These are phyloP conservation scores for Naganishia albida DNA, from an alignment of 1,284 basidiomycete species.

Conservation along the genomic window DNA sequence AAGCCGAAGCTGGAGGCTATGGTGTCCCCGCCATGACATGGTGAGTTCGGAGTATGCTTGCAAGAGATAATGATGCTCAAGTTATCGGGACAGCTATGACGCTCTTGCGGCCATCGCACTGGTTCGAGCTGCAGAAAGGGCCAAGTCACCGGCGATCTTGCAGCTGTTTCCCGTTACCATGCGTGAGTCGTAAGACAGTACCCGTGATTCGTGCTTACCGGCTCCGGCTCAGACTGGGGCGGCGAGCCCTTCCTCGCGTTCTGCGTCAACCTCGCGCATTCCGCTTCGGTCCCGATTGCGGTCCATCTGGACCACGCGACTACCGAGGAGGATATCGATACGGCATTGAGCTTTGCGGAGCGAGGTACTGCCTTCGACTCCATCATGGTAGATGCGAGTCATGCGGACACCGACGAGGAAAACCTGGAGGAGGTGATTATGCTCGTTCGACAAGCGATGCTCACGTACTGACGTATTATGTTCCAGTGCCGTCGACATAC, in stretches of 20 bases:
- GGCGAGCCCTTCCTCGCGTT: conserved; percentile 28
- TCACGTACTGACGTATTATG: neutral
- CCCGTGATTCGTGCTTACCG: neutral
- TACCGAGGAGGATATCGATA: conserved; percentile 55
- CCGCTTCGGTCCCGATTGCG: conserved; percentile 54
- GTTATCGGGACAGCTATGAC: conserved; percentile 45
- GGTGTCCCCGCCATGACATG: conserved; percentile 33
- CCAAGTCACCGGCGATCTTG: conserved; percentile 49
- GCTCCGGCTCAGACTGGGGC: conserved; percentile 1
- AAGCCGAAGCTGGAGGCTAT: conserved; percentile 51
- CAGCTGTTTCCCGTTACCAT: conserved; percentile 52
- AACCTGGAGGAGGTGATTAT: conserved; percentile 49
- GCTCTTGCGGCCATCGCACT: conserved; percentile 47
- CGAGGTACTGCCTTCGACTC: conserved; percentile 52
- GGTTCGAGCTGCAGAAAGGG: conserved; percentile 49
- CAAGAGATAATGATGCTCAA: neutral
- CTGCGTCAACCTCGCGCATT: conserved; percentile 39
- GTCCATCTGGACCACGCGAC: conserved; percentile 56
- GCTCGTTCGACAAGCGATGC: neutral
- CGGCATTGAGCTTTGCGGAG: conserved; percentile 52
- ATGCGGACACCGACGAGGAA: conserved; percentile 53
- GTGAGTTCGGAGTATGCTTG: neutral
- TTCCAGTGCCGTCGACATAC: conserved; percentile 37
- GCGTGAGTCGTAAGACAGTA: neutral
- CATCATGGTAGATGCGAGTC: conserved; percentile 55